phyloP scores from a whole-genome alignment of 2,329 filamentous ascomycete species.

The Pseudogymnoascus sp. region DNA sequence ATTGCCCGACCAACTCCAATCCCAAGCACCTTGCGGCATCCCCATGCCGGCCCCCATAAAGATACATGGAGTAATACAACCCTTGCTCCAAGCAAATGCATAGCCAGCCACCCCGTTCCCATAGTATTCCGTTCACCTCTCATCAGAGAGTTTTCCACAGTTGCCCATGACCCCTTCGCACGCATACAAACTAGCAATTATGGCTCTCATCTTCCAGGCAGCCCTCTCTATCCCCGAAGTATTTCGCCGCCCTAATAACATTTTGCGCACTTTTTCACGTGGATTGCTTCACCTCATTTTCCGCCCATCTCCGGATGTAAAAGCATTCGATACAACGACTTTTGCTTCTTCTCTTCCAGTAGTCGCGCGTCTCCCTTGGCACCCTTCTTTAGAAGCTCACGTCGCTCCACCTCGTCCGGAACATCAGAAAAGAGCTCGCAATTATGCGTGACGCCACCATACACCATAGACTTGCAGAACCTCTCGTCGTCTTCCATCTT shows the following conservation, averaged over 20 bases:
- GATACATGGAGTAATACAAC: neutral
- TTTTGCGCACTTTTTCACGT: neutral
- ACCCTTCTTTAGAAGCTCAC: neutral
- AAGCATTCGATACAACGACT: conserved; percentile 1
- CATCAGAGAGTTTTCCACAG: neutral
- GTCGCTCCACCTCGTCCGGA: neutral
- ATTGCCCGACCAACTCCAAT: neutral
- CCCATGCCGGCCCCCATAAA: neutral
- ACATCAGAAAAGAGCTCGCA: neutral
- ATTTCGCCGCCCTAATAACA: neutral
- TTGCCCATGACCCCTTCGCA: neutral
- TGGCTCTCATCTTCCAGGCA: neutral
- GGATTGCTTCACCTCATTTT: neutral
- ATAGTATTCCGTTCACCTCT: neutral
- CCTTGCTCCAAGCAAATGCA: neutral
- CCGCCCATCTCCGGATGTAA: neutral
- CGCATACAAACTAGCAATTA: neutral
- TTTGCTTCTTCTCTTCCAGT: neutral
- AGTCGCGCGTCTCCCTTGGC: neutral
- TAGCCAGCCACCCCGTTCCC: neutral
- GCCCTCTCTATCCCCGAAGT: neutral
- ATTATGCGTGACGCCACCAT: neutral
- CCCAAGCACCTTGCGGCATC: neutral
- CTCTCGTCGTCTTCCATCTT: neutral
- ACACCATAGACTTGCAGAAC: neutral